Base-by-base conservation (phyloP, 2,329 filamentous ascomycete genomes). In the Bimuria novae-zelandiae region DNA sequence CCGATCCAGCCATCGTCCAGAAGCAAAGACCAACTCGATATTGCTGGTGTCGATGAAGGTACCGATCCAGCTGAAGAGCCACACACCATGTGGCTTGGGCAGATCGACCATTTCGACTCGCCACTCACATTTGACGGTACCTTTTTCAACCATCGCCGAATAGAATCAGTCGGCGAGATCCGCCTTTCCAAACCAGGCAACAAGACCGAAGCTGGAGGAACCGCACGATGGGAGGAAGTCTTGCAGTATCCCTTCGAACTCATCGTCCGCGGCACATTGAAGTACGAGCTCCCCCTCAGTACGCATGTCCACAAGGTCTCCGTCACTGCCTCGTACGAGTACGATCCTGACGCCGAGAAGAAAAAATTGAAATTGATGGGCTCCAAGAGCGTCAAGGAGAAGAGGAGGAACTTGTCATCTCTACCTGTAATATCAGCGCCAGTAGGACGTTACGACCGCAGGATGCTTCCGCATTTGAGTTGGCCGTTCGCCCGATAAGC, bases 201-300 rank as follows among this genome's bases (percentile, higher is more conserved):
- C 73, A 87, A 87, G 63, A 97, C 94, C 0, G 87, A 91, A 67
- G 79, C 84, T 37, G 89, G 89, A 35, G 94, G 93, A 7, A 88
- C 87, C 1, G 86, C 89, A 67, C 85, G 92, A 11, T 99, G 94
- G 94, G 91, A 96, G 70, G 84, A 86, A 54, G 92, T 97, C 41
- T 80, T 97, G 45, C 85, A 95, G 60, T 89, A 97, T 72, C 90
- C 93, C 39, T 99, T 97, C 63, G 91, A 97, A 62, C 82, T 99
- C 43, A 93, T 97, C 55, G 84, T 99, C 36, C 88, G 94, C 63
- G 94, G 94, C 19, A 89, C 94, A 12, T 80, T 99, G 62, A 92
- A 92, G 68, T 99, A 99, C 67, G 80, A 84, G 56, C 75, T 87
- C 3, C 84, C 85, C 7, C 75, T 88, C 49, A 83, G 79, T 54